phyloP scores from a whole-genome alignment of 1,284 basidiomycete species.

The Pascua guehoae region DNA sequence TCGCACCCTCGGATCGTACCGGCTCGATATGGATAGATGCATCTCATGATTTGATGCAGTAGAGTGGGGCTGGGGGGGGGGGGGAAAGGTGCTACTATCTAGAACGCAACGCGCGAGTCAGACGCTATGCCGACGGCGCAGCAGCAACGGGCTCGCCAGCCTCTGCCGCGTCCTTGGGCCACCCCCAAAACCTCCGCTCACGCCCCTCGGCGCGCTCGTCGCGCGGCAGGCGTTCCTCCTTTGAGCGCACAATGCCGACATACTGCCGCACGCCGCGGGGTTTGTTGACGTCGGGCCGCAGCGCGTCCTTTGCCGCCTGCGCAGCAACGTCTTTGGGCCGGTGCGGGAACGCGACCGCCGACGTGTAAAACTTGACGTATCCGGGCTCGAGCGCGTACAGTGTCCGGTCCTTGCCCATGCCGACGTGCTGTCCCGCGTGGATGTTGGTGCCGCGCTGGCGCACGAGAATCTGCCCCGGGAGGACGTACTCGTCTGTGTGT shows the following conservation, averaged over 20 bases:
- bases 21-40: constrained; percentile 10
- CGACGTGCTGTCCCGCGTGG: constrained; percentile 87
- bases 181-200: constrained; percentile 48
- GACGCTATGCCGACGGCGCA: neutral
- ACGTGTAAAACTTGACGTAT: constrained; percentile 80
- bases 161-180: constrained; percentile 27
- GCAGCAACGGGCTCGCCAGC: neutral
- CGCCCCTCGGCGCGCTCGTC: constrained; percentile 64
- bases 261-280: constrained; percentile 58
- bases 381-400: constrained; percentile 83
- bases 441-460: constrained; percentile 85
- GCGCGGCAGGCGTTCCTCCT: constrained; percentile 76
- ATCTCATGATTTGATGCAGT: constrained; percentile 8
- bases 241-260: constrained; percentile 73
- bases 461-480: constrained; percentile 89
- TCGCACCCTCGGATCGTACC: too few species aligned
- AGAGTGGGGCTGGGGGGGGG: neutral
- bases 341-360: constrained; percentile 43
- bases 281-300: constrained; percentile 30
- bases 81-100: neutral
- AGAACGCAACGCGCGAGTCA: neutral
- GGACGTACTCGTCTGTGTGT: constrained; percentile 70
- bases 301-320: constrained; percentile 11
- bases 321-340: constrained; percentile 41
- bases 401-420: constrained; percentile 86